A percentile compares a stretch with the other conserved stretches of the same genome.
phyloP scores from a whole-genome alignment of 345 rosid genomes.

The Populus davidiana region DNA sequence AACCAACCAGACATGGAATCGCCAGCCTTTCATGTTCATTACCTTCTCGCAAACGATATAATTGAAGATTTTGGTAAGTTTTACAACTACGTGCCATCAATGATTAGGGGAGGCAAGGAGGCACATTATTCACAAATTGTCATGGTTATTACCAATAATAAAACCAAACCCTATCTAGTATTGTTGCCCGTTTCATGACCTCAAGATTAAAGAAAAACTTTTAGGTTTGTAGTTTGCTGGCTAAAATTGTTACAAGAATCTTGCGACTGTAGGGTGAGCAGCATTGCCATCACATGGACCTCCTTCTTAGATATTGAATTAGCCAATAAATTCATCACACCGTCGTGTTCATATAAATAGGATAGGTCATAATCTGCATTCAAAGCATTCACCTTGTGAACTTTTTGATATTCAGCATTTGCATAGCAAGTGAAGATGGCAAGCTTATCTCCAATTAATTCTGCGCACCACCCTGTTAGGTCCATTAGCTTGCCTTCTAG shows the following conservation, averaged over 20 bases:
- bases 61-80: slow-evolving; percentile 7
- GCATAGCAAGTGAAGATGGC: slow-evolving; percentile 13
- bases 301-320: neutral
- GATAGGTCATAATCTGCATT: neutral
- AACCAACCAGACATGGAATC: slow-evolving; percentile 20
- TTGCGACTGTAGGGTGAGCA: slow-evolving; percentile 14
- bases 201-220: slow-evolving; percentile 1
- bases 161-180: neutral
- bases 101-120: slow-evolving; percentile 37
- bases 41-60: slow-evolving; percentile 17
- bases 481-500: slow-evolving; percentile 53
- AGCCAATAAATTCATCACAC: neutral
- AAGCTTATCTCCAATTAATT: neutral
- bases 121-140: neutral
- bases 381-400: neutral
- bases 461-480: slow-evolving; percentile 33
- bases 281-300: slow-evolving; percentile 34
- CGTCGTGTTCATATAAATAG: slow-evolving; percentile 18
- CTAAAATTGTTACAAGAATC: slow-evolving; percentile 32
- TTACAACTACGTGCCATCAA: neutral
- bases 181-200: slow-evolving; percentile 12
- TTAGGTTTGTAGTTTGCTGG: slow-evolving; percentile 23
- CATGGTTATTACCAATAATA: neutral
- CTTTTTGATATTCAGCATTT: neutral
- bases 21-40: slow-evolving; percentile 47